Evolutionary conservation across 345 rosid genomes (phyloP), one percentile per base, ranked within the genome.

Genomic region (Raphanus raphanistrum): DNA sequence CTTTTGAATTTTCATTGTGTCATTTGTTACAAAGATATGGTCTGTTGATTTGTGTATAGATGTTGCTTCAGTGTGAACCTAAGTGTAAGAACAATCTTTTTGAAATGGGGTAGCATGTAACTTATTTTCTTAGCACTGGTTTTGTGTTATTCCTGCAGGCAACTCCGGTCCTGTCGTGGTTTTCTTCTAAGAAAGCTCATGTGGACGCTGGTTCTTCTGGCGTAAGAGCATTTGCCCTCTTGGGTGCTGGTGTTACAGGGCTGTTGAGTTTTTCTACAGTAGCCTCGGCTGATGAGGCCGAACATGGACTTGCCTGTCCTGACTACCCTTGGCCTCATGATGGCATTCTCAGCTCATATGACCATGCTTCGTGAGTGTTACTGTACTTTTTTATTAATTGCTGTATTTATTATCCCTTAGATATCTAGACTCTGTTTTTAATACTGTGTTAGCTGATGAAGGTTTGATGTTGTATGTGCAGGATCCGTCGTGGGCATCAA

Each of bases 401-500:
- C 21, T 21, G 21, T 21, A 21, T 21, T 21, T 21, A 21, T 21
- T 21, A 21, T 21, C 21, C 21, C 21, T 21, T 21, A 21, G 21
- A 21, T 21, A 21, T 21, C 21, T 21, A 21, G 21, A 21, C 21
- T 21, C 21, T 21, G 21, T 21, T 21, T 28, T 50, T 2, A 9
- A n/a, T 41, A 15, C 4, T 69, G 2, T 27, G 43, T 74, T 68
- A 57, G 36, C 63, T 15, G 29, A 28, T 75, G 71, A 43, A 64
- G 48, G 71, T 45, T 54, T 33, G 10, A 58, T 73, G 71, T 87
- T 81, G 69, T 41, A 63, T 78, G 83, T 6, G 66, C 89, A 95
- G 99, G 93, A 90, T 96, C 71, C 98, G 99, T 35, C 96, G 99
- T 66, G 99, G 99, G 76, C 98, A 96, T 84, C 97, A 96, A 85